Evolutionary conservation across 2,329 filamentous ascomycete genomes (phyloP).

Genomic region (Botryosphaeria dothidea): DNA sequence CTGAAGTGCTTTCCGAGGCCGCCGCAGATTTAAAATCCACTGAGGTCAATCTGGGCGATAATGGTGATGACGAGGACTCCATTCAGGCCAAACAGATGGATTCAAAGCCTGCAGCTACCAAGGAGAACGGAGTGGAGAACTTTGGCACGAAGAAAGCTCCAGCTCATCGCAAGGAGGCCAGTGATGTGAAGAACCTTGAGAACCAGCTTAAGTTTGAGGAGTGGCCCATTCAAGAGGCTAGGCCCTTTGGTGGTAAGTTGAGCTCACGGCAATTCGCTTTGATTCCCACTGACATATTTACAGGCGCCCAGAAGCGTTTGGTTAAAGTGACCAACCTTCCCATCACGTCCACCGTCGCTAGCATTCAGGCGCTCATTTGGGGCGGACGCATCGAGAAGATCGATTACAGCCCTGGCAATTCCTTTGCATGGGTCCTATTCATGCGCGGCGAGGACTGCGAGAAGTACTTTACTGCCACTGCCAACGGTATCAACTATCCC

Average conservation of each 20-base stretch:
- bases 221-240: not conserved
- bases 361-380: constrained; percentile 38
- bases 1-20: not conserved
- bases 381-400: constrained; percentile 38
- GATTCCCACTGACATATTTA: not conserved
- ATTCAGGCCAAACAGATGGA: not conserved
- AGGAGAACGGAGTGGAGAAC: not conserved
- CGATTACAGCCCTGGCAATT: constrained; percentile 26
- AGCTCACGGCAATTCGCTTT: not conserved
- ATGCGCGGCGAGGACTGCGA: constrained; percentile 34
- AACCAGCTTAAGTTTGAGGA: not conserved
- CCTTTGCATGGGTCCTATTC: constrained; percentile 34
- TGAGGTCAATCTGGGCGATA: not conserved
- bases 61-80: not conserved
- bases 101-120: not conserved
- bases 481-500: constrained; percentile 34
- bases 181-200: not conserved
- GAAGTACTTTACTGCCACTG: constrained; percentile 34
- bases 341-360: not conserved
- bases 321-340: constrained; percentile 22
- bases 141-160: not conserved
- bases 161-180: not conserved
- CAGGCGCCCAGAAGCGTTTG: constrained; percentile 17
- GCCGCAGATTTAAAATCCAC: too few relatives aligned
- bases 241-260: constrained; percentile 7